Evolutionary conservation across 768 basidiomycete species (phyloP).

Genomic region (Calocera viscosa): DNA sequence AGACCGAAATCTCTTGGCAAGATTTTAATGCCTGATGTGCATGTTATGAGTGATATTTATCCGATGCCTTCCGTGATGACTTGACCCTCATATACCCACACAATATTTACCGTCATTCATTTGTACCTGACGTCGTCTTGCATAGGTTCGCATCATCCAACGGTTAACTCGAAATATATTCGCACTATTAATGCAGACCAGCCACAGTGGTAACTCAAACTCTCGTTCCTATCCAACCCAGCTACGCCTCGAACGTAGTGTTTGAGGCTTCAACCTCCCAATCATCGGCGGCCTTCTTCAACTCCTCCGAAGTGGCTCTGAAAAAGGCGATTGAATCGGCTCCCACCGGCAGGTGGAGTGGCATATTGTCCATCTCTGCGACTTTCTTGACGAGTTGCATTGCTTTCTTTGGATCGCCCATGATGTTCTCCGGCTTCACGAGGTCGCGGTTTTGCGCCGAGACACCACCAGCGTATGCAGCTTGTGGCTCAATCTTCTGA

Average conservation of each 20-base stretch:
- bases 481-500: background rate
- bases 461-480: background rate
- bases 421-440: background rate
- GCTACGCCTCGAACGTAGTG: background rate
- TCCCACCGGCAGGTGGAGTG: conserved; percentile 1
- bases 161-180: too few relatives aligned
- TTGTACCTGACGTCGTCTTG: background rate
- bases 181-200: too few relatives aligned
- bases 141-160: too few relatives aligned
- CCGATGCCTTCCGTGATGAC: too few relatives aligned
- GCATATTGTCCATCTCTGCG: background rate
- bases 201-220: too few relatives aligned
- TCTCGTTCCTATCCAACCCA: too few relatives aligned
- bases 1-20: background rate
- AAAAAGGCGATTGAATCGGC: background rate
- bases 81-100: too few relatives aligned
- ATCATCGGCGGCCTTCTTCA: background rate
- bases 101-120: too few relatives aligned
- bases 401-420: background rate
- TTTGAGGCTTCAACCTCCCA: background rate
- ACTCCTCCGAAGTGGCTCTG: background rate
- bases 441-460: background rate
- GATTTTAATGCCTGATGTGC: background rate
- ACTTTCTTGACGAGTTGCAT: conserved; percentile 2
- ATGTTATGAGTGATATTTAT: background rate